phyloP scores from a whole-genome alignment of 2,329 filamentous ascomycete species.

The Metarhizium anisopliae region DNA sequence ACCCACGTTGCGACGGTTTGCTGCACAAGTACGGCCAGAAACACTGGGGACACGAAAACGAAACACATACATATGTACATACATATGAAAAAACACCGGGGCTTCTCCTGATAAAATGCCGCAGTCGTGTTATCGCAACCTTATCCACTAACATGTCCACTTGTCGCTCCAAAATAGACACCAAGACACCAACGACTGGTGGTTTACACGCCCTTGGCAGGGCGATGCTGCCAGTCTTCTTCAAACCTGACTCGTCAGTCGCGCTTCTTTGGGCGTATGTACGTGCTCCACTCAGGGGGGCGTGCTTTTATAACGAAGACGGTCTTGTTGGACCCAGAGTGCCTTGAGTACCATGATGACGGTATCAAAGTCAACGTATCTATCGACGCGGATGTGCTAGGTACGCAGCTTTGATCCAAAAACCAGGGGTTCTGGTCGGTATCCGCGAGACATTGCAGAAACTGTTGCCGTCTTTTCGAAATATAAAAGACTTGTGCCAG shows the following conservation, averaged over 20 bases:
- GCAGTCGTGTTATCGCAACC: constrained; percentile 18
- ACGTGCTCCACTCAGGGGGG: neutral
- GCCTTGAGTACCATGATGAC: neutral
- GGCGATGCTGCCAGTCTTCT: neutral
- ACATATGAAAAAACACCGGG: constrained; percentile 2
- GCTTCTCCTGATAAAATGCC: constrained; percentile 20
- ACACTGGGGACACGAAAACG: constrained; percentile 17
- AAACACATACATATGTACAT: constrained; percentile 7
- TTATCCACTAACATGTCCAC: constrained; percentile 15
- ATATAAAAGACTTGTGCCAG: constrained; percentile 2
- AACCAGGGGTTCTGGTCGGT: neutral
- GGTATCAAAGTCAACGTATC: neutral
- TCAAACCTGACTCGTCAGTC: constrained; percentile 2
- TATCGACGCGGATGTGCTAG: neutral
- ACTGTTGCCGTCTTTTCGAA: neutral
- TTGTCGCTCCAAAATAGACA: constrained; percentile 8
- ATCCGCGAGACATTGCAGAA: neutral
- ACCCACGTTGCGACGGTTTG: constrained; percentile 3
- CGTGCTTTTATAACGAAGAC: neutral
- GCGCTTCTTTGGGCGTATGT: neutral
- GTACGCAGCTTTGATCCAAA: neutral
- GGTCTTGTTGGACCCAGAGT: neutral
- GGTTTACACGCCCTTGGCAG: constrained; percentile 3
- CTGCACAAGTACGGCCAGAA: constrained; percentile 1
- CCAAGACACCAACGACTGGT: constrained; percentile 2